Conservation (phyloP, 345 rosid genomes). For the Hirschfeldia incana region DNA sequence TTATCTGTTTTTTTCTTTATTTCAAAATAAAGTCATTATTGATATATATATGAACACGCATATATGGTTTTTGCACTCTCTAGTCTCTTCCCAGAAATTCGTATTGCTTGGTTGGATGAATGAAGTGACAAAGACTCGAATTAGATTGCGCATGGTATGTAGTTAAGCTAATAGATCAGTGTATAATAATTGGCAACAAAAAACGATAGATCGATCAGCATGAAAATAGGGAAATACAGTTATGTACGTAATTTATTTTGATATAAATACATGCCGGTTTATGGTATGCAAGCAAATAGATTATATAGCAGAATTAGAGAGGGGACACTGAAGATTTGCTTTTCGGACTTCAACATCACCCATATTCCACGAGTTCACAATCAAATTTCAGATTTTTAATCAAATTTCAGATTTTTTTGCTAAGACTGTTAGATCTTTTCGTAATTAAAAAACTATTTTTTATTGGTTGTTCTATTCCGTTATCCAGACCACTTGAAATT, state of each 20-base stretch:
- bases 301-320: not conserved
- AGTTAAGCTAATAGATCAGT: not conserved
- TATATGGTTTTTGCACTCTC: not conserved
- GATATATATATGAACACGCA: not conserved
- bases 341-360: too few relatives aligned
- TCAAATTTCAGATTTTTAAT: too few relatives aligned
- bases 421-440: too few relatives aligned
- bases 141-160: constrained; percentile 2
- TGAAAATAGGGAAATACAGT: constrained; percentile 6
- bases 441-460: too few relatives aligned
- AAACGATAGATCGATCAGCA: constrained; percentile 18
- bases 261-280: constrained; percentile 9
- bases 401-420: too few relatives aligned
- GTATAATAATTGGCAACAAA: not conserved
- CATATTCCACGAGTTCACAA: too few relatives aligned
- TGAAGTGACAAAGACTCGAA: not conserved
- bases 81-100: not conserved
- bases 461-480: too few relatives aligned
- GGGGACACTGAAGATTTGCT: too few relatives aligned
- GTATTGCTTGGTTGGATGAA: not conserved
- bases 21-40: not conserved
- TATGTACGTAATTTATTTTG: not conserved
- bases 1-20: not conserved
- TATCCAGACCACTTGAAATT: too few relatives aligned
- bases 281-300: constrained; percentile 1